Percentiles rank a stretch among this genome's conserved stretches.
phyloP scores from a whole-genome alignment of 306 rosid genomes.

The Luffa aegyptiaca region DNA sequence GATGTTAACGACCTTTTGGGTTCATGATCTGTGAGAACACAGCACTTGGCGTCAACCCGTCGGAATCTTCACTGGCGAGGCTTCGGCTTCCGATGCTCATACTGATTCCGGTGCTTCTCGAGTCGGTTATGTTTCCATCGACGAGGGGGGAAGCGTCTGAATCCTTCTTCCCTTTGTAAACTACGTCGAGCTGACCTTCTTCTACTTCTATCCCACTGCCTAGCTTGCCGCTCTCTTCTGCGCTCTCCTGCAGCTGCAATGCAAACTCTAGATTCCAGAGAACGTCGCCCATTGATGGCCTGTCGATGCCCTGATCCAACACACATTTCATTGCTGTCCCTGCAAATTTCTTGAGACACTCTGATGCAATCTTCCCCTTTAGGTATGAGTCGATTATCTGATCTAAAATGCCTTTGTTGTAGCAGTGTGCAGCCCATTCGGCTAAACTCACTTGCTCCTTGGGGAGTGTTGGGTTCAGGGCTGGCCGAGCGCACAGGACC shows the following conservation, averaged over 20 bases:
- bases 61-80: constrained; percentile 93
- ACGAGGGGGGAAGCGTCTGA: constrained; percentile 27
- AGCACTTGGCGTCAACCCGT: constrained; percentile 94
- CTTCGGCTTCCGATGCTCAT: constrained; percentile 99
- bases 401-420: constrained; percentile 84
- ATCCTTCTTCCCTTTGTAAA: constrained; percentile 64
- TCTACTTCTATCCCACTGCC: constrained; percentile 28
- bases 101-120: constrained; percentile 86
- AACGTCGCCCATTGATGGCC: constrained; percentile 99
- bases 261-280: constrained; percentile 99
- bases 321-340: constrained; percentile 99
- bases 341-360: constrained; percentile 86
- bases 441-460: constrained; percentile 99
- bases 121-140: constrained; percentile 66
- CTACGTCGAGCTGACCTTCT: constrained; percentile 40
- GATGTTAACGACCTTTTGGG: constrained; percentile 91
- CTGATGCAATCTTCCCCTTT: constrained; percentile 85
- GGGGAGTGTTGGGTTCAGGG: constrained; percentile 77
- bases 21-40: constrained; percentile 99
- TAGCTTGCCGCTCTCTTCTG: constrained; percentile 73
- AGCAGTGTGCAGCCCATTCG: constrained; percentile 96
- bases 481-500: constrained; percentile 92
- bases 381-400: constrained; percentile 70
- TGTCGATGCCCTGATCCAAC: constrained; percentile 82
- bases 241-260: constrained; percentile 96